Evolutionary conservation across 2,329 filamentous ascomycete genomes (phyloP).

Genomic region (Xylaria sp.): DNA sequence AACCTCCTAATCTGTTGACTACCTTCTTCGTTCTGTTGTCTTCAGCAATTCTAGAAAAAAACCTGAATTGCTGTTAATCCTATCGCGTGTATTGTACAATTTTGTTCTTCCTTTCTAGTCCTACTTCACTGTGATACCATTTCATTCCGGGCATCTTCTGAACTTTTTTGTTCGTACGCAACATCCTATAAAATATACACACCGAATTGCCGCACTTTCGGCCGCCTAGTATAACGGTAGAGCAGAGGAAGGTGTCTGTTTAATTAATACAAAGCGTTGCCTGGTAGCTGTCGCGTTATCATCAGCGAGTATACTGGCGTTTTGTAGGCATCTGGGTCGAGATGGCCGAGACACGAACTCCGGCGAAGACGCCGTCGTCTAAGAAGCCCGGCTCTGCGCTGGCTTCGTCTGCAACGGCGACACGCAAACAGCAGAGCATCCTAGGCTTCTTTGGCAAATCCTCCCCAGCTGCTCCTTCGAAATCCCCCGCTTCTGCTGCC

Average conservation of each 20-base stretch:
- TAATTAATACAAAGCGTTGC: not conserved
- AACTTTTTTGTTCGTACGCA: not conserved
- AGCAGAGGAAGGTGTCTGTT: not conserved
- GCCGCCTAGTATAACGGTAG: not conserved
- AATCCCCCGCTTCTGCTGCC: slow-evolving; percentile 45
- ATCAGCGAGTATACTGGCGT: not conserved
- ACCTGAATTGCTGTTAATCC: not conserved
- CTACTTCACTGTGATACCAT: not conserved
- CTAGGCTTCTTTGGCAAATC: slow-evolving; percentile 82
- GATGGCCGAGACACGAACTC: slow-evolving; percentile 48
- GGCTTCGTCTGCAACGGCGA: slow-evolving; percentile 49
- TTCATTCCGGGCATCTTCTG: slow-evolving; percentile 2
- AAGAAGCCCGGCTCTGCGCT: slow-evolving; percentile 61
- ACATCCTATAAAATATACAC: not conserved
- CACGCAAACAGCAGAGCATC: slow-evolving; percentile 78
- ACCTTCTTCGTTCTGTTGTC: not conserved
- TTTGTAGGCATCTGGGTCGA: slow-evolving; percentile 4
- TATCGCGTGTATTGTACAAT: slow-evolving; percentile 9
- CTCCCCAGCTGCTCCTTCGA: slow-evolving; percentile 40
- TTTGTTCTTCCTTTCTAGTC: not conserved
- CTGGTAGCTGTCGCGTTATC: not conserved
- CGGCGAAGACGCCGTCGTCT: slow-evolving; percentile 54
- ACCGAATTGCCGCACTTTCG: not conserved
- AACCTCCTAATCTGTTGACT: slow-evolving; percentile 6
- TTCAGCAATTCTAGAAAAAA: not conserved